Evolutionary conservation across 1,284 basidiomycete genomes (phyloP).

Genomic region (Xerocomus minutiporus): DNA sequence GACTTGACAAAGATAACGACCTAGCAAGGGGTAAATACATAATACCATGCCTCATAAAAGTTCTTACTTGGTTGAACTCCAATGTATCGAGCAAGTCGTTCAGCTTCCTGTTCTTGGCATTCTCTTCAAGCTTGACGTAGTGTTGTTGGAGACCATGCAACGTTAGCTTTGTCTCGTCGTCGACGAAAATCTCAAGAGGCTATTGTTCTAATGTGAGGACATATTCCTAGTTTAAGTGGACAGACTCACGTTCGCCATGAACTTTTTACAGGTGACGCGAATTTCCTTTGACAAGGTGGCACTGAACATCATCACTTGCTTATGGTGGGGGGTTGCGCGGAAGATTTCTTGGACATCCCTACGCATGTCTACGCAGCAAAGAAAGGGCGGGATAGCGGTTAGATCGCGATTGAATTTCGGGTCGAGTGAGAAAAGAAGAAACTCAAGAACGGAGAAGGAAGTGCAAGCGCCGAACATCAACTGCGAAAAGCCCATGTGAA

Average conservation of each 20-base stretch:
- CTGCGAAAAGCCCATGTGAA: conserved; percentile 14
- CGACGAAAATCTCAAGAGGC: conserved; percentile 99
- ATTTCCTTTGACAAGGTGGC: conserved; percentile 98
- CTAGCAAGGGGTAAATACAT: conserved; percentile 38
- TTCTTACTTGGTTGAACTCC: conserved; percentile 93
- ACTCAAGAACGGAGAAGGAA: conserved; percentile 29
- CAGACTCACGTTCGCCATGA: conserved; percentile 92
- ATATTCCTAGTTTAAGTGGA: neutral
- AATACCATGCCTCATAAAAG: neutral
- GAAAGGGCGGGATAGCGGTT: conserved; percentile 48
- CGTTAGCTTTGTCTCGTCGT: conserved; percentile 98
- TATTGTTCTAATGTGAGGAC: conserved; percentile 33
- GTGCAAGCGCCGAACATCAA: conserved; percentile 12
- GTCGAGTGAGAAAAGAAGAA: conserved; percentile 51
- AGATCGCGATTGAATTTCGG: conserved; percentile 45
- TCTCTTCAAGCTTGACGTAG: conserved; percentile 95
- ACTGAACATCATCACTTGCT: conserved; percentile 99
- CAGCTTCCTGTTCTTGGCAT: conserved; percentile 94
- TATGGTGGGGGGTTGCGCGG: conserved; percentile 98
- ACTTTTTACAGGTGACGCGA: conserved; percentile 97
- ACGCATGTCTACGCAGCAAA: conserved; percentile 85
- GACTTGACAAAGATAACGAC: conserved; percentile 99
- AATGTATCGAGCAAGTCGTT: conserved; percentile 95
- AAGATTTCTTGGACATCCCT: conserved; percentile 99
- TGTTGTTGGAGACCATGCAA: conserved; percentile 99